Evolutionary conservation across 176 grass and related monocot species (phyloP).

Genomic region (Panicum miliaceum): DNA sequence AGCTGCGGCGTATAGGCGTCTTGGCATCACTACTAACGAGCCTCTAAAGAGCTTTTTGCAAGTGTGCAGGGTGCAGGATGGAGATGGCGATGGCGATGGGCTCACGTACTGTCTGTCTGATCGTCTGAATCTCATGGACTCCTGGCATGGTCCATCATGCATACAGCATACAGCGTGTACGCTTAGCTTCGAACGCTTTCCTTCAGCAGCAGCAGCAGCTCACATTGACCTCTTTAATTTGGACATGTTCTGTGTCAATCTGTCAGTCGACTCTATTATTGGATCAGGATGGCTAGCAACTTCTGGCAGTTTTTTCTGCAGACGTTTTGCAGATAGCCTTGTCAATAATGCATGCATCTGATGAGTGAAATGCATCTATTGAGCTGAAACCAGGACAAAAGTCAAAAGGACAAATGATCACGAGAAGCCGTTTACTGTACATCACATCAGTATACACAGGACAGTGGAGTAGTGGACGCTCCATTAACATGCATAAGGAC

Average conservation of each 20-base stretch:
- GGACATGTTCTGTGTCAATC: neutral
- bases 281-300: neutral
- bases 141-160: neutral
- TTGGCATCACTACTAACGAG: neutral
- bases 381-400: neutral
- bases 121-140: neutral
- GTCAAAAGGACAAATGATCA: neutral
- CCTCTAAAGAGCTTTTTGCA: constrained; percentile 15
- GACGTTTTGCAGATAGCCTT: neutral
- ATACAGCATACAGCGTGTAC: neutral
- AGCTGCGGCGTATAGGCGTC: neutral
- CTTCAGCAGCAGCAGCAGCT: neutral
- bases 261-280: neutral
- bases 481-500: neutral
- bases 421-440: neutral
- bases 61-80: neutral
- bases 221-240: neutral
- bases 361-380: neutral
- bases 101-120: neutral
- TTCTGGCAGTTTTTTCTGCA: neutral
- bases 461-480: neutral
- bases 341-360: neutral
- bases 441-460: neutral
- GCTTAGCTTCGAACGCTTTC: neutral
- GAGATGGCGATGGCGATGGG: neutral